Evolutionary conservation across 768 basidiomycete species (phyloP), one percentile per base, ranked within the genome.

Genomic region (Lactifluus echinatus): DNA sequence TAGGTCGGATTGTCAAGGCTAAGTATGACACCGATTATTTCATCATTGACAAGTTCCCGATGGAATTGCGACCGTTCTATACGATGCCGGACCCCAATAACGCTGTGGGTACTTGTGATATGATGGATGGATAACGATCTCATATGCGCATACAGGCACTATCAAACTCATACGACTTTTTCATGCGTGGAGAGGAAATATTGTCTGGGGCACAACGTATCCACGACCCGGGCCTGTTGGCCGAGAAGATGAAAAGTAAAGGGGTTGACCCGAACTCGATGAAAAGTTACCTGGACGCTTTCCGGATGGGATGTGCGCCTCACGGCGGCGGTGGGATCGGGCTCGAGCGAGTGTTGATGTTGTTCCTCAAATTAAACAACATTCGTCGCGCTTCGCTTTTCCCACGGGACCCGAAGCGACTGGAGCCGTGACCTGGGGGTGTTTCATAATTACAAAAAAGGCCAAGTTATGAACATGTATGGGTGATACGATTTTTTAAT

Each of bases 131-230:
- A 52, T 56, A n/a, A 21, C 15, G 7, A 28, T 26, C 33, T 52
- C 40, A 34, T 47, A 19, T 11, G 26, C n/a, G 28, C 23, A 19
- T n/a, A 12, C 66, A 94, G 87, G 84, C 82, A 8, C 76, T 96
- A 39, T 97, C 96, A 50, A 98, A 98, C 73, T 98, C 96, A 23
- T 99, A 98, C 72, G 96, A 99, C 74, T 98, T 99, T 75, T 98
- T 99, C 81, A 97, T 99, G 95, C 83, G 96, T 31, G 96, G 96
- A 11, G 93, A 99, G 73, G 96, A 99, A 72, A 98, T 99, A 67
- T 79, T 98, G 39, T 97, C 95, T 3, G 96, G 96, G 15, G 96
- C 95, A 26, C 96, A 99, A 71, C 93, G 96, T 72, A 85, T 98
- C 54, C 96, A 99, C 73, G 93, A 97, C 64, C 81, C 96, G 5